Percentiles rank a stretch among this genome's conserved stretches.
Evolutionary conservation across 768 basidiomycete species (phyloP).

Genomic region (Clitopilus passeckerianus): DNA sequence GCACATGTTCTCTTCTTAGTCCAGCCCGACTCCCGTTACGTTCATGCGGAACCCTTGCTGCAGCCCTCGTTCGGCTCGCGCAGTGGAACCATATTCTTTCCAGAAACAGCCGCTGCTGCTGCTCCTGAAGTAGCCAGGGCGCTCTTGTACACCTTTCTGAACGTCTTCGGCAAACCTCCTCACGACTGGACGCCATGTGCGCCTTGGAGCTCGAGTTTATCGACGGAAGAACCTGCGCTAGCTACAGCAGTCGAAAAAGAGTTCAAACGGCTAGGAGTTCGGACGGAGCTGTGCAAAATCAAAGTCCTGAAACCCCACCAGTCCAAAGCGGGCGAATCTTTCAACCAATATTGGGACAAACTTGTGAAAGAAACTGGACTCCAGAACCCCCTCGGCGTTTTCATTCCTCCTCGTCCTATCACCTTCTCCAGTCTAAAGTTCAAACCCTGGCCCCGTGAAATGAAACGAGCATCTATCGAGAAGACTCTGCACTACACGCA

Average conservation of each 20-base stretch:
- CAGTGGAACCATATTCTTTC: constrained; percentile 21
- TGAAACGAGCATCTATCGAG: too few species aligned
- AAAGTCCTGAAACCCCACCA: constrained; percentile 7
- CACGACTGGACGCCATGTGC: constrained; percentile 3
- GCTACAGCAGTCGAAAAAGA: constrained; percentile 19
- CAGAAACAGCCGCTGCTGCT: constrained; percentile 23
- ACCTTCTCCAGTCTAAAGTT: too few species aligned
- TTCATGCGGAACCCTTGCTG: constrained; percentile 15
- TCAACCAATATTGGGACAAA: constrained; percentile 4
- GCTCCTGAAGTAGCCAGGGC: constrained; percentile 23
- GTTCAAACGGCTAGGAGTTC: constrained; percentile 21
- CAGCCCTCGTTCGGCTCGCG: not conserved
- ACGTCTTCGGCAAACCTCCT: constrained; percentile 2
- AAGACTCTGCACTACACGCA: too few species aligned
- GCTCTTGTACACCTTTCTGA: constrained; percentile 21
- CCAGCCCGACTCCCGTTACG: constrained; percentile 19
- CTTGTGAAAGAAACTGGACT: constrained; percentile 4
- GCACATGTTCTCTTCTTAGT: constrained; percentile 22
- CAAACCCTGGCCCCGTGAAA: too few species aligned
- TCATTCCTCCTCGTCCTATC: too few species aligned
- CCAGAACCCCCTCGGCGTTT: not conserved
- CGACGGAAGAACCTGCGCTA: constrained; percentile 17
- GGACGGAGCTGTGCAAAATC: constrained; percentile 18
- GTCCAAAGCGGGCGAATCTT: constrained; percentile 2
- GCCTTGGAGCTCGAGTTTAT: constrained; percentile 22